Conservation (phyloP, 352 stramenopile genomes). For the Phytophthora lateralis region DNA sequence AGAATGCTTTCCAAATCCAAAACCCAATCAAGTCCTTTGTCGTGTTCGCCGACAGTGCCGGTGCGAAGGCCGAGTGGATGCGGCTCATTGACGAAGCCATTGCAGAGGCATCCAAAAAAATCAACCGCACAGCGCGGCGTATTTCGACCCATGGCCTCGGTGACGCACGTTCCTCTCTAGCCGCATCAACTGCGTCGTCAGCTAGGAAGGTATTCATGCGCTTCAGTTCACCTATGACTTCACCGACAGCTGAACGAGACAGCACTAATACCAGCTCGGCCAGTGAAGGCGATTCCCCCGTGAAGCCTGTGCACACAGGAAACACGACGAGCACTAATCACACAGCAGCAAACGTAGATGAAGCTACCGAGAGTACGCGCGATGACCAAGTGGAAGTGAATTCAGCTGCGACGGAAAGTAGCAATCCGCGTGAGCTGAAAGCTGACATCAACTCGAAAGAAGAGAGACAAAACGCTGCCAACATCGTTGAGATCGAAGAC, state of each 20-base stretch:
- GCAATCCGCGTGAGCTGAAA: background rate
- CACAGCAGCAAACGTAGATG: background rate
- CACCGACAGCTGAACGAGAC: slow-evolving; percentile 27
- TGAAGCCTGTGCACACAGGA: slow-evolving; percentile 2
- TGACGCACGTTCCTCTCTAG: slow-evolving; percentile 7
- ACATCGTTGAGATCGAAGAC: background rate
- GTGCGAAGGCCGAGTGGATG: slow-evolving; percentile 83
- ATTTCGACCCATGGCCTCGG: slow-evolving; percentile 52
- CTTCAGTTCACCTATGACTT: slow-evolving; percentile 51
- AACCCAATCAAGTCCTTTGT: slow-evolving; percentile 88
- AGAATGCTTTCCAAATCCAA: slow-evolving; percentile 86
- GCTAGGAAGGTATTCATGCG: slow-evolving; percentile 65
- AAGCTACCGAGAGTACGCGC: background rate
- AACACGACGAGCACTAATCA: background rate
- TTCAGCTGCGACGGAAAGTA: background rate
- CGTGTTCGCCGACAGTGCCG: slow-evolving; percentile 72
- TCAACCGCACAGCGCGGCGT: slow-evolving; percentile 67
- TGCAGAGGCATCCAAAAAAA: slow-evolving; percentile 75
- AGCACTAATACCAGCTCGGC: slow-evolving; percentile 10
- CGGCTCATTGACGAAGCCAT: slow-evolving; percentile 79
- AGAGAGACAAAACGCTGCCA: slow-evolving; percentile 1
- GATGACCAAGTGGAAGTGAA: background rate
- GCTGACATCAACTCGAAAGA: slow-evolving; percentile 3
- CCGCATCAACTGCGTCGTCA: slow-evolving; percentile 27
- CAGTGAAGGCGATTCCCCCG: slow-evolving; percentile 18